These are phyloP conservation scores for Clonostachys rhizophaga DNA, from an alignment of 2,329 filamentous ascomycete species.

Conservation along the genomic window DNA sequence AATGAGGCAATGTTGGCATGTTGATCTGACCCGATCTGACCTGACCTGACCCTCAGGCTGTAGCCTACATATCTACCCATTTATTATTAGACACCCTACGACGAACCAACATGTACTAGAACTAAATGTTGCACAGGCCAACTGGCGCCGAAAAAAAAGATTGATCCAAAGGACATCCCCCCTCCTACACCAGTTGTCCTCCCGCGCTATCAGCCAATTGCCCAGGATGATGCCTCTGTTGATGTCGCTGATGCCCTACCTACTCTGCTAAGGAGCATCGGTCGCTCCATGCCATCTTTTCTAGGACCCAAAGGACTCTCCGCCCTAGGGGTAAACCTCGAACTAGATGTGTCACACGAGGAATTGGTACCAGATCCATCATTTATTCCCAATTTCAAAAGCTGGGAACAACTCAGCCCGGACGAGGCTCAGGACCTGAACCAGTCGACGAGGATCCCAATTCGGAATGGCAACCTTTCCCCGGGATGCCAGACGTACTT, in stretches of 20 bases:
- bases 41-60: neutral
- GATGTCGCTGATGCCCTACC: constrained; percentile 33
- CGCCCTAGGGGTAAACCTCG: constrained; percentile 53
- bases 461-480: constrained; percentile 49
- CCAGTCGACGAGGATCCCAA: constrained; percentile 36
- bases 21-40: neutral
- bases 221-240: constrained; percentile 18
- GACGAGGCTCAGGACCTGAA: constrained; percentile 46
- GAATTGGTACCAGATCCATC: constrained; percentile 49
- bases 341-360: constrained; percentile 37
- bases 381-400: constrained; percentile 46
- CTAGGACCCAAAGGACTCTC: constrained; percentile 43
- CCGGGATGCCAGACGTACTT: constrained; percentile 54
- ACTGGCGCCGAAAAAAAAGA: constrained; percentile 15
- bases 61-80: neutral
- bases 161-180: constrained; percentile 47
- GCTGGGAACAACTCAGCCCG: constrained; percentile 42
- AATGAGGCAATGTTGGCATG: neutral
- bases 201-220: constrained; percentile 36
- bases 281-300: constrained; percentile 33
- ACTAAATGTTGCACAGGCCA: constrained; percentile 15
- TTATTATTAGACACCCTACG: too few species aligned
- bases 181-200: constrained; percentile 50
- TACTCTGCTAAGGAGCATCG: constrained; percentile 45
- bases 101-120: constrained; percentile 6